A percentile compares a stretch with the other conserved stretches of the same genome.
These are phyloP conservation scores for Fraxinus greggii DNA, from an alignment of 305 asterid genomes.

Conservation along the genomic window DNA sequence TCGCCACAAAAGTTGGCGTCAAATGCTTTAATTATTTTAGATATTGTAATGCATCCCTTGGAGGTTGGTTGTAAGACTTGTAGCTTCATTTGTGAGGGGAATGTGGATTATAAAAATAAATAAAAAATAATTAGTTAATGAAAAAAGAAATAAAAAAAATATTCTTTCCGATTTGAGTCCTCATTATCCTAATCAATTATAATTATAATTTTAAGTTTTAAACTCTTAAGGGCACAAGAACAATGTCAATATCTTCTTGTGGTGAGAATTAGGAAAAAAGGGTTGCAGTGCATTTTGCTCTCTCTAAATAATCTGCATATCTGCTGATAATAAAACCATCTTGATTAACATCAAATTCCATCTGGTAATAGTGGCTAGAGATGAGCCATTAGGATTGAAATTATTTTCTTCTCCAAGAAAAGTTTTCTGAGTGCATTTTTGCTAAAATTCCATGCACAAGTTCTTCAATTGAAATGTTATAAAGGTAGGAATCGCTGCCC, in stretches of 20 bases:
- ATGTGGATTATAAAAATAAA: too few species aligned
- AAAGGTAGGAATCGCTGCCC: conserved; percentile 62
- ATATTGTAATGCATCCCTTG: too few species aligned
- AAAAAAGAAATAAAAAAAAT: too few species aligned
- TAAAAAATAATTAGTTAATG: too few species aligned
- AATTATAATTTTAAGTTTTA: background rate
- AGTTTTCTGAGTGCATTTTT: conserved; percentile 23
- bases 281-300: conserved; percentile 40
- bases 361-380: conserved; percentile 1
- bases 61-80: too few species aligned
- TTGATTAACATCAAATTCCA: background rate
- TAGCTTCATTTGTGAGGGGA: too few species aligned
- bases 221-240: conserved; percentile 41
- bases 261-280: conserved; percentile 43
- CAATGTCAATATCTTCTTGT: conserved; percentile 45
- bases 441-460: conserved; percentile 58
- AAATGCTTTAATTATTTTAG: too few species aligned
- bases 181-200: too few species aligned
- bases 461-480: conserved; percentile 56
- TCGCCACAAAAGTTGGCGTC: too few species aligned
- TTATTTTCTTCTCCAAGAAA: background rate
- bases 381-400: conserved; percentile 1
- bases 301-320: conserved; percentile 38
- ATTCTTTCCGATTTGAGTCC: too few species aligned
- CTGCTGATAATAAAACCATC: background rate